Evolutionary conservation across 106 monocot genomes (phyloP), one percentile per base, ranked within the genome.

Genomic region (Acorus calamus): DNA sequence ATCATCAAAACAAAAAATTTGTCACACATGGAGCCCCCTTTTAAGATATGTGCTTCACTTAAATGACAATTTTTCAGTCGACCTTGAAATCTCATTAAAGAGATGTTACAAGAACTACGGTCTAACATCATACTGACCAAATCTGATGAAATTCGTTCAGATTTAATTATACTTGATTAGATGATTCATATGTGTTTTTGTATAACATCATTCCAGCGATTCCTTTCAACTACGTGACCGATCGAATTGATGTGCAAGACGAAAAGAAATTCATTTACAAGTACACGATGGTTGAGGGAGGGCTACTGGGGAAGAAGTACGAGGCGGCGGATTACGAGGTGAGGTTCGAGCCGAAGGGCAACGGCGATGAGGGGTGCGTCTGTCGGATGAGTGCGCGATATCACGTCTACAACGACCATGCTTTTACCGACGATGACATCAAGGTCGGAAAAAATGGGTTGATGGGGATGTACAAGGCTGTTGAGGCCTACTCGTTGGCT

Each of bases 401-500:
- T 61, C 70, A 74, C 28, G 55, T 48, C 14, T 44, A 57, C 11
- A 60, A 73, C 3, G 73, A 69, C 3, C 64, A 47, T 0, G 44
- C 47, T 47, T 49, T 53, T 0, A 55, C 11, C 5, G 66, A 70
- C 1, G 69, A 57, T 50, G 44, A 48, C 7, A 47, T 28, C 2
- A 67, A 55, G 61, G 55, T 28, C 55, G 0, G 78, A 77, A 59
- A 73, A 73, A 42, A 13, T 28, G 8, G 2, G 28, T 28, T 78
- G 47, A n/a, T 12, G 0, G 54, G 45, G 7, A 7, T 60, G 55
- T 59, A 74, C 49, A 82, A 82, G 66, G 67, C 73, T 2, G 64
- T 65, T 3, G 82, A 78, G 44, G 82, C 57, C 4, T 81, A 61
- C 56, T 73, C 77, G 60, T 2, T 77, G 0, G 73, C 69, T 52